Conservation (phyloP, 2,329 filamentous ascomycete species). For the Ceratocystiopsis minuta region DNA sequence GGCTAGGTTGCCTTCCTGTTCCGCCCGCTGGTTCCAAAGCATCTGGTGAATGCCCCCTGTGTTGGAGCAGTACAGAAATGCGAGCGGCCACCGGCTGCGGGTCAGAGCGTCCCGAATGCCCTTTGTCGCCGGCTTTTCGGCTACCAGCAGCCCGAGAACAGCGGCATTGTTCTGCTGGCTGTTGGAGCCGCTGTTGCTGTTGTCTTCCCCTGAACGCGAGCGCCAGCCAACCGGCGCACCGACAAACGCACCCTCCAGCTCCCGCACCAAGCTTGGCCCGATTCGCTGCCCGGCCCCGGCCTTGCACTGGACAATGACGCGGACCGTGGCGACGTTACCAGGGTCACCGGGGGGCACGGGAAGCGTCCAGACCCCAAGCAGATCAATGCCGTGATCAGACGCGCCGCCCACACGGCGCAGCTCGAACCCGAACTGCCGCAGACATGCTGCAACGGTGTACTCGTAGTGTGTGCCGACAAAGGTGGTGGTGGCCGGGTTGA, state of each 20-base stretch:
- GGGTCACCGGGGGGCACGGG: constrained; percentile 19
- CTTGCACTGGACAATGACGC: constrained; percentile 52
- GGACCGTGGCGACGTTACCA: constrained; percentile 14
- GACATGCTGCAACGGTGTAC: constrained; percentile 42
- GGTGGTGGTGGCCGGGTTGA: constrained; percentile 37
- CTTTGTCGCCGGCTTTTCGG: constrained; percentile 52
- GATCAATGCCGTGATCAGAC: constrained; percentile 55
- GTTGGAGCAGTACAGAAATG: constrained; percentile 43
- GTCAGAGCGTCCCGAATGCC: constrained; percentile 59
- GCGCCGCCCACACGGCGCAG: constrained; percentile 47
- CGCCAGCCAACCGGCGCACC: constrained; percentile 60
- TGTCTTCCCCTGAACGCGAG: neutral
- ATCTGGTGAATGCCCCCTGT: constrained; percentile 47
- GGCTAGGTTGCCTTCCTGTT: constrained; percentile 46
- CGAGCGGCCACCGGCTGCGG: constrained; percentile 50
- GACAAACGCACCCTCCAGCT: constrained; percentile 61
- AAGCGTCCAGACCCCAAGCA: constrained; percentile 52
- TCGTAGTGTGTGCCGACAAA: constrained; percentile 65
- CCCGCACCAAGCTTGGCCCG: constrained; percentile 46
- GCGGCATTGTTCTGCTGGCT: constrained; percentile 21
- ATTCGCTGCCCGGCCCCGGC: constrained; percentile 27
- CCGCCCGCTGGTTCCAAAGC: constrained; percentile 52
- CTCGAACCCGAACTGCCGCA: constrained; percentile 43
- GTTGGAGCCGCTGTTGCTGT: neutral
- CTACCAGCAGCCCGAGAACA: constrained; percentile 54